Conservation (phyloP, 2,329 filamentous ascomycete species). For the Byssoonygena ceratinophila region DNA sequence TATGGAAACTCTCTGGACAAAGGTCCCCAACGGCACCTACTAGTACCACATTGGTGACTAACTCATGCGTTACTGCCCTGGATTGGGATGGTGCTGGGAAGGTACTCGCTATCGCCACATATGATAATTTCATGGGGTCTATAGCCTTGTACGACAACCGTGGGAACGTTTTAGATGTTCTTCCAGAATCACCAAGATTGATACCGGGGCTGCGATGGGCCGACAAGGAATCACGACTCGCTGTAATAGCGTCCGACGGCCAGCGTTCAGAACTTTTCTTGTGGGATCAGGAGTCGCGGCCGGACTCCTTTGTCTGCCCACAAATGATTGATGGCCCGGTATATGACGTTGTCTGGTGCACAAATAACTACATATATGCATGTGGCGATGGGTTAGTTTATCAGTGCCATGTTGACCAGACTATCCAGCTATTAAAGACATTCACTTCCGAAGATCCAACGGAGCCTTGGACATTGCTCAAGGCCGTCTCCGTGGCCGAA, state of each 20-base stretch:
- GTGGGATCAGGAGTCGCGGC: slow-evolving; percentile 34
- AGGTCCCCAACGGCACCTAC: slow-evolving; percentile 21
- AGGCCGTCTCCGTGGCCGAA: slow-evolving; percentile 23
- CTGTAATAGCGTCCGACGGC: slow-evolving; percentile 36
- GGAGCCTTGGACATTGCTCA: slow-evolving; percentile 35
- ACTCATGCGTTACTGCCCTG: slow-evolving; percentile 34
- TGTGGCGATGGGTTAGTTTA: slow-evolving; percentile 34
- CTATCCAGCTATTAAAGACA: slow-evolving; percentile 30
- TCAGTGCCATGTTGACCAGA: slow-evolving; percentile 31
- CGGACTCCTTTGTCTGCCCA: slow-evolving; percentile 30
- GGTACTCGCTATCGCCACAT: slow-evolving; percentile 39
- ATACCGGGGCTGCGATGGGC: slow-evolving; percentile 38
- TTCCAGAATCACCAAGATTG: slow-evolving; percentile 37
- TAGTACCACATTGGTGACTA: slow-evolving; percentile 30
- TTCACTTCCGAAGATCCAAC: slow-evolving; percentile 24
- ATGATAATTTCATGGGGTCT: slow-evolving; percentile 33
- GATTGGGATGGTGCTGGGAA: slow-evolving; percentile 38
- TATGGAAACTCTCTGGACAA: slow-evolving; percentile 35
- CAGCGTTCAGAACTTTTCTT: slow-evolving; percentile 34
- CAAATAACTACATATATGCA: slow-evolving; percentile 29
- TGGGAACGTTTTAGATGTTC: slow-evolving; percentile 36
- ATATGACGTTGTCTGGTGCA: slow-evolving; percentile 37
- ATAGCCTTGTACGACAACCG: slow-evolving; percentile 37
- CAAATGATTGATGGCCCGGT: slow-evolving; percentile 31
- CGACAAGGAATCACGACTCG: slow-evolving; percentile 29